Base-by-base conservation (phyloP, 2,329 filamentous ascomycete genomes). In the Fragosphaeria purpurea region DNA sequence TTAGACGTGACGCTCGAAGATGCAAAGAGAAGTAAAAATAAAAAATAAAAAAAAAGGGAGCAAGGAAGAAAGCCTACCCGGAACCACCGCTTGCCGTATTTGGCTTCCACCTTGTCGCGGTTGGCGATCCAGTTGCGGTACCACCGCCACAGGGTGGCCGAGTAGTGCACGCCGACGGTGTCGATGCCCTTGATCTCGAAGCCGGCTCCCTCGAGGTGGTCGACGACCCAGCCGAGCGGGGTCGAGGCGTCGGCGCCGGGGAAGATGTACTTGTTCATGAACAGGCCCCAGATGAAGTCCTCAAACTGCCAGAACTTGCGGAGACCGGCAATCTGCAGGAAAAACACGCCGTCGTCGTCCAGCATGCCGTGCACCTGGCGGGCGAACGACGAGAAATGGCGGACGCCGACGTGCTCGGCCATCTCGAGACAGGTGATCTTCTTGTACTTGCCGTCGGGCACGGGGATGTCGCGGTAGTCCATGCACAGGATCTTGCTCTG, bases 201-300 rank as follows among this genome's bases (percentile, higher is more conserved):
- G 39, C 88, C 88, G 56, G 86, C 85, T 51, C 79, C 83, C 73
- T 98, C 93, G 22, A 96, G 79, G 64, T 82, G 82, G 68, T 88
- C 82, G 60, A 95, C 75, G 61, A 93, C 88, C 70, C 84, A 93
- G 59, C 88, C 88, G 46, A 98, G 82, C 47, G 93, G 93, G 52
- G 89, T 95, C 42, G 88, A 95, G 48, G 93, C 93, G 65, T 97
- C 93, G 47, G 93, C 93, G 65, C 93, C 93, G 37, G 90, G 93
- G 80, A 97, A 97, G 67, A 97, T 78, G 70, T 97, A 95, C 75
- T 95, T 96, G 83, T 97, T 97, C 89, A 97, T 95, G 79, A 96
- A 97, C 44, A 97, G 79, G 66, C 93, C 93, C 93, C 93, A 97
- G 68, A 91, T 86, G 47, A 96, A 79, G 71, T 97, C 91, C 76